Conservation (phyloP, 2,329 filamentous ascomycete species). For the Blastomyces parvus region DNA sequence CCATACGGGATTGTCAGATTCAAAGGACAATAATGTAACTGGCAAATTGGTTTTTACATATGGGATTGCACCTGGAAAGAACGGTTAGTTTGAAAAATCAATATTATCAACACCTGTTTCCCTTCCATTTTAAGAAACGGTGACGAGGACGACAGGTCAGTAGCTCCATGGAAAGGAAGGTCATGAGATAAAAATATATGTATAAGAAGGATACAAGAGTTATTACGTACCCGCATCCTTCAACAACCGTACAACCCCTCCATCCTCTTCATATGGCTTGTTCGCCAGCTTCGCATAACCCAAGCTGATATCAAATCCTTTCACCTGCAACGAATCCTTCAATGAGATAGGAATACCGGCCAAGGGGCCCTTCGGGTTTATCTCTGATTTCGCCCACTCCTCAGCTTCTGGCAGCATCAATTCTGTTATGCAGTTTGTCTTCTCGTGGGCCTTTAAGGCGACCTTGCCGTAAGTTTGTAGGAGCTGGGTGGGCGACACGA, state of each 20-base stretch:
- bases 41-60: conserved; percentile 91
- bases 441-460: conserved; percentile 69
- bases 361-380: conserved; percentile 70
- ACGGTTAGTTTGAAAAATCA: conserved; percentile 2
- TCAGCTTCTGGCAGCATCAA: conserved; percentile 72
- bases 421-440: conserved; percentile 86
- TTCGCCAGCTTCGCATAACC: conserved; percentile 66
- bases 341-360: conserved; percentile 80
- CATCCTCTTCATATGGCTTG: conserved; percentile 59
- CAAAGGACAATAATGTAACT: conserved; percentile 76
- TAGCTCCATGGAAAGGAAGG: too few relatives aligned
- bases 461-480: conserved; percentile 83
- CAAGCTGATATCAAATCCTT: conserved; percentile 72
- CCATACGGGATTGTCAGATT: conserved; percentile 73
- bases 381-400: conserved; percentile 52
- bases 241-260: conserved; percentile 61
- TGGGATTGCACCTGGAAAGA: conserved; percentile 59
- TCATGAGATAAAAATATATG: conserved; percentile 9
- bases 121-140: neutral
- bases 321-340: conserved; percentile 69
- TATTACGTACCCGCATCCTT: conserved; percentile 59
- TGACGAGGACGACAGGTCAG: too few relatives aligned
- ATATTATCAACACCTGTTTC: neutral
- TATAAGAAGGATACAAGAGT: neutral
- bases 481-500: conserved; percentile 58